Percentiles rank a stretch among this genome's conserved stretches.
phyloP scores from a whole-genome alignment of 202 grass and related monocot genomes.

The Schoenoplectus triqueter region DNA sequence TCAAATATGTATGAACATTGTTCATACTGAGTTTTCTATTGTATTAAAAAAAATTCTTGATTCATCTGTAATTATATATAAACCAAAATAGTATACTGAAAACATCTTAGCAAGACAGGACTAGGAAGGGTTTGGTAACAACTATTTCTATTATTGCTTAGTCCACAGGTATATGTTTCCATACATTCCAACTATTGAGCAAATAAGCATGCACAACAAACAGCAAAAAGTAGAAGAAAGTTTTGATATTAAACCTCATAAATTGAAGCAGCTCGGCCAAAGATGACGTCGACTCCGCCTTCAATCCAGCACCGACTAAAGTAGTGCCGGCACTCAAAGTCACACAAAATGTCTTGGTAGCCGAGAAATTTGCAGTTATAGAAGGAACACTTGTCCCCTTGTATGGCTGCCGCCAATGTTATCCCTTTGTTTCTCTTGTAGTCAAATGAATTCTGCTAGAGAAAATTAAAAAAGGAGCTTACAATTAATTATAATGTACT shows the following conservation, averaged over 20 bases:
- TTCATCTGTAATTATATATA: not conserved
- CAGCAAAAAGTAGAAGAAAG: not conserved
- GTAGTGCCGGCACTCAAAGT: slow-evolving; percentile 57
- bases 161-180: not conserved
- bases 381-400: slow-evolving; percentile 61
- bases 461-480: not conserved
- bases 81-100: not conserved
- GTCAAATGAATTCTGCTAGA: slow-evolving; percentile 47
- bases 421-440: not conserved
- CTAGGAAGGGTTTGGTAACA: no score
- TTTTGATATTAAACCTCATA: slow-evolving; percentile 49
- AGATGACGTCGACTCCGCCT: slow-evolving; percentile 73
- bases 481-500: not conserved
- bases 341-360: slow-evolving; percentile 66
- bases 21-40: not conserved
- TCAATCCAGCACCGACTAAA: slow-evolving; percentile 54
- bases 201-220: not conserved
- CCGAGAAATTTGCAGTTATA: slow-evolving; percentile 54
- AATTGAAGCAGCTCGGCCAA: slow-evolving; percentile 58
- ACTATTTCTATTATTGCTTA: no score
- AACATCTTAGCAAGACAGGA: not conserved
- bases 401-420: slow-evolving; percentile 50
- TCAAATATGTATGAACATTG: not conserved
- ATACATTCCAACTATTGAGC: not conserved
- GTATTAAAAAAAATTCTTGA: not conserved